Evolutionary conservation across 2,329 filamentous ascomycete species (phyloP).

Genomic region (Ceratocystis diversiconidia): DNA sequence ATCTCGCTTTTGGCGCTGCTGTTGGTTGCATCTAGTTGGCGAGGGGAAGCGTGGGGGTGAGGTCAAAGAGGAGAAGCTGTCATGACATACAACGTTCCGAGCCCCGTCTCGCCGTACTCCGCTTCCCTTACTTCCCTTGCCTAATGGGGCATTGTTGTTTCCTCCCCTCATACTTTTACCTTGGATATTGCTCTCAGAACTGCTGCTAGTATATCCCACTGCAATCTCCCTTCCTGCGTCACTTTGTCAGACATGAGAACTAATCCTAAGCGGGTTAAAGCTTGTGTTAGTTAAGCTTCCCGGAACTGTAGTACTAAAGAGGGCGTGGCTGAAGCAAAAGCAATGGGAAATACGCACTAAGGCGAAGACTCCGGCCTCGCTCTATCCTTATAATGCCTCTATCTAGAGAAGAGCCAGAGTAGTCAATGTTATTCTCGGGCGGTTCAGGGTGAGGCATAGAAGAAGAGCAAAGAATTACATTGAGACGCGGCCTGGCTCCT

Average conservation of each 20-base stretch:
- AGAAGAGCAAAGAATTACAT: too few relatives aligned
- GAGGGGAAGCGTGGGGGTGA: not conserved
- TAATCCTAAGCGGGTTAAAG: not conserved
- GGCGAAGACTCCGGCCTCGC: constrained; percentile 11
- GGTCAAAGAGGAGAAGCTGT: not conserved
- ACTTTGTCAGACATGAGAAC: not conserved
- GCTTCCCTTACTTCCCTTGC: too few relatives aligned
- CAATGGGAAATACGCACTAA: not conserved
- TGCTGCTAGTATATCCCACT: not conserved
- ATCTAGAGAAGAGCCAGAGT: not conserved
- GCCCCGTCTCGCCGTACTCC: too few relatives aligned
- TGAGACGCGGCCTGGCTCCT: not conserved
- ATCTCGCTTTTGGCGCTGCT: too few relatives aligned
- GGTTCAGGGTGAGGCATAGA: not conserved
- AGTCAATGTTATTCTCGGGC: not conserved
- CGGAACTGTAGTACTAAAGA: not conserved
- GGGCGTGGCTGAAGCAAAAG: not conserved
- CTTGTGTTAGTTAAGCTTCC: constrained; percentile 5
- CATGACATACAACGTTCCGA: not conserved
- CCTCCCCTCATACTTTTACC: not conserved
- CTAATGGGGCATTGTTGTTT: not conserved
- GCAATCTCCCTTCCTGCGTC: not conserved
- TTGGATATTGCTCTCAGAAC: too few relatives aligned
- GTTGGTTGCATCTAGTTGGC: not conserved
- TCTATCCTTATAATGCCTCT: not conserved